Percentiles rank a stretch among this genome's conserved stretches.
Conservation (phyloP, 148 eudicot species). For the Rhododendron kiyosumense region DNA sequence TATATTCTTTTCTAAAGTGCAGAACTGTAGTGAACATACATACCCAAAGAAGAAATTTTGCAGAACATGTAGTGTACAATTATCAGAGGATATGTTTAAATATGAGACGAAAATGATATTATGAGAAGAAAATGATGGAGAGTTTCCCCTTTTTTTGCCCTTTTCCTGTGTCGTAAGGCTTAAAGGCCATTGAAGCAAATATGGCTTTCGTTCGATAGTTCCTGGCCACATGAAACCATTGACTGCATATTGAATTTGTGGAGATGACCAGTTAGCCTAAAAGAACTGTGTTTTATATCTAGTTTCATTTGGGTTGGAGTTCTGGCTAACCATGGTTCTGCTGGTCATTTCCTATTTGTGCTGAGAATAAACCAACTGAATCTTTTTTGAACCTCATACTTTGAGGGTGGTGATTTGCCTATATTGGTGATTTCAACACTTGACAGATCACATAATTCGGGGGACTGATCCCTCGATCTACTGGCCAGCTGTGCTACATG, state of each 20-base stretch:
- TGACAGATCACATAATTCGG: neutral
- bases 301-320: neutral
- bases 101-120: neutral
- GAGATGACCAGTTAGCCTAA: neutral
- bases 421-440: neutral
- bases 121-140: neutral
- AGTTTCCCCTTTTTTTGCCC: neutral
- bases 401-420: neutral
- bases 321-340: neutral
- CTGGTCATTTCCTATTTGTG: neutral
- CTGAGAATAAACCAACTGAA: neutral
- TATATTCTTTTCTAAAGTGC: neutral
- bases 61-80: neutral
- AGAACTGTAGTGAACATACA: neutral
- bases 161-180: neutral
- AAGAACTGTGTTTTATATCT: neutral
- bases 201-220: neutral
- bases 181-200: neutral
- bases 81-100: neutral
- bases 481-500: neutral
- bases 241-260: neutral
- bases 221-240: neutral
- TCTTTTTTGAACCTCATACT: neutral
- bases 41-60: neutral
- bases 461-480: neutral